phyloP scores from a whole-genome alignment of 441 rosid species.

The Metrosideros polymorpha region DNA sequence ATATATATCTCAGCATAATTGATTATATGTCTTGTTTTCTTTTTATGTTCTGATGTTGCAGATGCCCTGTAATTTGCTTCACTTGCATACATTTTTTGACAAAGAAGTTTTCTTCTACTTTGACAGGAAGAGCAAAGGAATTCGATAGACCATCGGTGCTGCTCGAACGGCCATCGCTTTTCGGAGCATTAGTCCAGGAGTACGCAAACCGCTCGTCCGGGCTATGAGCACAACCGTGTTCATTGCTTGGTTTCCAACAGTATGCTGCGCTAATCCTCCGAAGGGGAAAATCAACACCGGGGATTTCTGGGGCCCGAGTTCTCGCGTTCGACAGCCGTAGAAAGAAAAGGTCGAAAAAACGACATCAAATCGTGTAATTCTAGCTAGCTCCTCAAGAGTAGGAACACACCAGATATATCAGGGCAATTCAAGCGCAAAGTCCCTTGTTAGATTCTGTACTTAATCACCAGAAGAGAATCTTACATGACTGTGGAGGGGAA shows the following conservation, averaged over 20 bases:
- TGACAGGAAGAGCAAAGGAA: conserved; percentile 64
- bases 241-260: neutral
- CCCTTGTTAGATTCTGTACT: neutral
- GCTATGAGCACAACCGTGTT: conserved; percentile 5
- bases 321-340: neutral
- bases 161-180: conserved; percentile 63
- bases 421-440: neutral
- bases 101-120: neutral
- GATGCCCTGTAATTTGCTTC: neutral
- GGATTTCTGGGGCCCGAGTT: neutral
- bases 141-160: conserved; percentile 63
- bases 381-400: neutral
- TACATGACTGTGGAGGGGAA: neutral
- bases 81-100: neutral
- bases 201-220: conserved; percentile 83
- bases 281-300: neutral
- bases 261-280: neutral
- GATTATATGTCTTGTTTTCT: neutral
- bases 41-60: neutral
- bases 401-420: neutral
- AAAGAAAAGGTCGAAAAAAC: neutral
- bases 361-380: neutral
- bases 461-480: neutral
- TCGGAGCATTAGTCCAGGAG: conserved; percentile 86
- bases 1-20: neutral